Conservation (phyloP, 148 eudicot species). For the Bassia scoparia region DNA sequence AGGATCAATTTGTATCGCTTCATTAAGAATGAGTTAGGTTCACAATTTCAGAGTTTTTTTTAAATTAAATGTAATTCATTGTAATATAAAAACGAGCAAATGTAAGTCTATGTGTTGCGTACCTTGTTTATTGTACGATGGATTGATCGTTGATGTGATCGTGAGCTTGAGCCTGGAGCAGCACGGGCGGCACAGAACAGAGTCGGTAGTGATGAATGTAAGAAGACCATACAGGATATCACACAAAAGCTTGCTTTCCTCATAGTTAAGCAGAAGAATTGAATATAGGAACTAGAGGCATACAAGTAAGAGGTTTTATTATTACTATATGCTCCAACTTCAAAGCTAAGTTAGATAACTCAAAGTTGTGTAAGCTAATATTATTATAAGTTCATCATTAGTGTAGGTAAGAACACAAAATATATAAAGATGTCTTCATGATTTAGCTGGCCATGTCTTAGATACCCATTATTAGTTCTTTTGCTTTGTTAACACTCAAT, state of each 20-base stretch:
- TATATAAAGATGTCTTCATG: background rate
- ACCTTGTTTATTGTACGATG: background rate
- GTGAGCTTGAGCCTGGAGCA: constrained; percentile 2
- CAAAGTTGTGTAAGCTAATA: background rate
- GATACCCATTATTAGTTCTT: background rate
- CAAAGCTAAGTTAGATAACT: background rate
- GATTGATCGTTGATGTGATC: background rate
- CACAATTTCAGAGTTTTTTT: too few species aligned
- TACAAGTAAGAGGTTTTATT: background rate
- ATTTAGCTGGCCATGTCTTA: constrained; percentile 17
- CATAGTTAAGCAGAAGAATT: background rate
- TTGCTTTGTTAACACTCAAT: background rate
- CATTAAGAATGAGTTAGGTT: too few species aligned
- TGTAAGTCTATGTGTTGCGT: background rate
- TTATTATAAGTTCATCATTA: background rate
- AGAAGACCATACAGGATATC: constrained; percentile 31
- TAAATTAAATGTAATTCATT: too few species aligned
- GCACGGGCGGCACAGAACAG: constrained; percentile 25
- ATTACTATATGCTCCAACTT: background rate
- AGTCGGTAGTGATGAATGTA: constrained; percentile 29
- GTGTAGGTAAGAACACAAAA: background rate
- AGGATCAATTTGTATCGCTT: too few species aligned
- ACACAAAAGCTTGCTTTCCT: constrained; percentile 30
- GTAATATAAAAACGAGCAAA: too few species aligned
- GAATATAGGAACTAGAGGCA: background rate